Evolutionary conservation across 805 yeast species (phyloP).

Genomic region (Vanderwaltozyma verrucispora): DNA sequence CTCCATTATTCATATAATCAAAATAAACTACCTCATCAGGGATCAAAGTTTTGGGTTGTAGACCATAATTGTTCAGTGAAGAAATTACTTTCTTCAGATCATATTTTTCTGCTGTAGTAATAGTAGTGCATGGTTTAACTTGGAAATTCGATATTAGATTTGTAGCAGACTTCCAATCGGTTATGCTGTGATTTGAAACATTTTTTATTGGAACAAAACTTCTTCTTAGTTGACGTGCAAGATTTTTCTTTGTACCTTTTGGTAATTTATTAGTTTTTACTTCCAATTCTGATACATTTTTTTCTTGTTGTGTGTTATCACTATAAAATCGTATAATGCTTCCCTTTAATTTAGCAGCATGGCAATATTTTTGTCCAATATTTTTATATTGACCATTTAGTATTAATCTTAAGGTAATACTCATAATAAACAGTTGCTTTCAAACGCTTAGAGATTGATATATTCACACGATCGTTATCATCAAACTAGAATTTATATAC

Average conservation of each 20-base stretch:
- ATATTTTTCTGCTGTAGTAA: conserved; percentile 64
- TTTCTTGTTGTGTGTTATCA: not conserved
- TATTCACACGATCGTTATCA: no score
- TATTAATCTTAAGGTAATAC: no score
- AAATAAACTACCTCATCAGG: conserved; percentile 62
- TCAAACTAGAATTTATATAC: no score
- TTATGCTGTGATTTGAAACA: not conserved
- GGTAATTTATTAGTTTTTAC: conserved; percentile 11
- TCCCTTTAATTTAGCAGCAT: no score
- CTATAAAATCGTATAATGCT: not conserved
- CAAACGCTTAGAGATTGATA: no score
- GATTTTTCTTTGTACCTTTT: conserved; percentile 8
- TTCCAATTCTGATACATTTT: not conserved
- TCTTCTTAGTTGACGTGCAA: conserved; percentile 12
- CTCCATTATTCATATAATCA: conserved; percentile 29
- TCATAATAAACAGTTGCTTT: no score
- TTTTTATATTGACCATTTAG: no score
- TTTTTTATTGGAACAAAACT: conserved; percentile 6
- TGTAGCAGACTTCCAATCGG: not conserved
- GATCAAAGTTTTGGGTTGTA: conserved; percentile 37
- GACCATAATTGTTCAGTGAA: conserved; percentile 22
- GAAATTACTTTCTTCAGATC: conserved; percentile 39
- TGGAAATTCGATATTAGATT: conserved; percentile 1
- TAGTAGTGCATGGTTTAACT: conserved; percentile 47
- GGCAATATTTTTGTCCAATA: no score